Base-by-base conservation (phyloP, 2,329 filamentous ascomycete genomes). In the Nemania sp. region DNA sequence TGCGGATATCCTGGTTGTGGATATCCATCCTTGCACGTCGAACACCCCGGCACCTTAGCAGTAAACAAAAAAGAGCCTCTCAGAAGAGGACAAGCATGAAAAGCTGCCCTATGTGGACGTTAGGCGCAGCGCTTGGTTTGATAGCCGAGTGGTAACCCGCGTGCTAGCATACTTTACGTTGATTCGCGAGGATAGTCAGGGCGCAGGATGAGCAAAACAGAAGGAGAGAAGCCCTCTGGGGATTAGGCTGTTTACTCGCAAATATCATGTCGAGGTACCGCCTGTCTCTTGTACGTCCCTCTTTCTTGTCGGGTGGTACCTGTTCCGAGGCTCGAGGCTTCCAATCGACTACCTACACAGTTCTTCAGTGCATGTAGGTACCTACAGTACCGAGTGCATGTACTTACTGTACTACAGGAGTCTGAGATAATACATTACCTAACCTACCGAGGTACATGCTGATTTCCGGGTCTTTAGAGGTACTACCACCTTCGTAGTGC, bases 41-140 rank as follows among this genome's bases (percentile, higher is more conserved):
- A 54, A 10, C 15, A 25, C 35, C 50, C 50, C 35, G 43, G 52
- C 39, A 32, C 37, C 18, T 48, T 43, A 52, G 25, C 40, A 59
- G 56, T 56, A 48, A 54, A 61, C 34, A 60, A 47, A 60, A 52
- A 43, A 59, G 56, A 62, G 56, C 55, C 59, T 58, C 55, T 59
- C 29, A 54, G 47, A 43, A 52, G 55, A 37, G 42, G 51, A 50
- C 55, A 54, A 54, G 50, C 54, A 54, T 17, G 48, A 54, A 43
- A 32, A 34, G 25, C 4, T 29, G 7, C 25, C 25, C 29, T 18
- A 50, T 54, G 54, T 61, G 54, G 59, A 45, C 55, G 54, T 50
- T 40, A 20, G 42, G 54, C 45, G 32, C 45, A 29, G 45, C 25
- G 34, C 51, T 47, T 37, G 50, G 25, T 42, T n/a, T 37, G 25